Evolutionary conservation across 345 rosid species (phyloP).

Genomic region (Zanthoxylum bungeanum): DNA sequence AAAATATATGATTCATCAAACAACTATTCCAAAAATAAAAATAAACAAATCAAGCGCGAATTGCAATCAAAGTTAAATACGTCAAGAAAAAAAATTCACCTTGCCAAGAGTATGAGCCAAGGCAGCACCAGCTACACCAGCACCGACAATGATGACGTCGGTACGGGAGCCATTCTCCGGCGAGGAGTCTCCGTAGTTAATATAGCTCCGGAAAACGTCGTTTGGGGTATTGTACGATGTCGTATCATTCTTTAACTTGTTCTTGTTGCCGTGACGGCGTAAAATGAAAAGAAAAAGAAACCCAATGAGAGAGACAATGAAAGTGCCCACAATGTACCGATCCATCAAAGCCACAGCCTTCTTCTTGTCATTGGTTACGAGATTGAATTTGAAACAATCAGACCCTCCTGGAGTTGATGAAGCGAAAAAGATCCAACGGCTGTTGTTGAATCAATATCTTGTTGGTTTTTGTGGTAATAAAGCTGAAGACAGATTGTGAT

Average conservation of each 20-base stretch:
- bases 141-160: constrained; percentile 74
- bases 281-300: constrained; percentile 28
- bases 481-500: neutral
- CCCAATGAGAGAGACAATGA: constrained; percentile 24
- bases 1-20: neutral
- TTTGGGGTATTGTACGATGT: constrained; percentile 7
- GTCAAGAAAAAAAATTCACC: constrained; percentile 27
- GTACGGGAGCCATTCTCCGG: constrained; percentile 19
- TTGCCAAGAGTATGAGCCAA: constrained; percentile 79
- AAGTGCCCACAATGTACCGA: constrained; percentile 25
- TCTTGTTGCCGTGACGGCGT: constrained; percentile 16
- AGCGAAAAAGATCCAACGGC: neutral
- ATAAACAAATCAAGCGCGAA: neutral
- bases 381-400: neutral
- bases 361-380: constrained; percentile 4
- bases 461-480: neutral
- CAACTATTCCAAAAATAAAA: neutral
- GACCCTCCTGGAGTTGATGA: neutral
- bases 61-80: neutral
- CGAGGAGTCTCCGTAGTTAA: neutral
- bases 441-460: neutral
- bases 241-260: neutral
- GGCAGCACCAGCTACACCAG: constrained; percentile 87
- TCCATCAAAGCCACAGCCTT: constrained; percentile 12
- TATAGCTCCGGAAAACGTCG: neutral